Percentiles rank a stretch among this genome's conserved stretches.
Evolutionary conservation across 352 stramenopile genomes (phyloP).

Genomic region (Globisporangium orthogonon): DNA sequence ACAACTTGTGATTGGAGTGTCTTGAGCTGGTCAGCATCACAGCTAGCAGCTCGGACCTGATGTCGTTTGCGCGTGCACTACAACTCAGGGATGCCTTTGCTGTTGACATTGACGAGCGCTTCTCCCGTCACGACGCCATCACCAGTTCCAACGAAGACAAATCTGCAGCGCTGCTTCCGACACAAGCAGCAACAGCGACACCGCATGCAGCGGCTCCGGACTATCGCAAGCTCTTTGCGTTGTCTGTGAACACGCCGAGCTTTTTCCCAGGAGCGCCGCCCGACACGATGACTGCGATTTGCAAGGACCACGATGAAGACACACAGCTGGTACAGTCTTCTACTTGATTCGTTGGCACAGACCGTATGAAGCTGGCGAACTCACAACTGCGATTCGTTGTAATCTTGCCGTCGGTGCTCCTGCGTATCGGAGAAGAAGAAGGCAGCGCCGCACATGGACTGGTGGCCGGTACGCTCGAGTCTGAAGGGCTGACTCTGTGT

Average conservation of each 20-base stretch:
- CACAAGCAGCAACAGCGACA: background rate
- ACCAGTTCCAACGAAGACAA: too few relatives aligned
- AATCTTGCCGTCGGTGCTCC: background rate
- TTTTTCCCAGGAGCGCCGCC: slow-evolving; percentile 20
- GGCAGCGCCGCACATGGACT: slow-evolving; percentile 64
- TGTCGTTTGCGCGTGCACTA: too few relatives aligned
- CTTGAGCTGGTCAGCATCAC: too few relatives aligned
- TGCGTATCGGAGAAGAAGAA: slow-evolving; percentile 24
- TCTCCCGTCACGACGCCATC: too few relatives aligned
- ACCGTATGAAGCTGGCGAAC: background rate
- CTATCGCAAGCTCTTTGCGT: slow-evolving; percentile 19
- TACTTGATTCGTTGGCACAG: too few relatives aligned
- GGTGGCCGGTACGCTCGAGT: slow-evolving; percentile 49
- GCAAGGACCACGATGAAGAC: slow-evolving; percentile 5
- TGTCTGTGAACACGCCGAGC: slow-evolving; percentile 33
- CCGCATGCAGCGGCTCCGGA: slow-evolving; percentile 1
- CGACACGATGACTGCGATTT: background rate
- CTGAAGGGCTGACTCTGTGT: background rate
- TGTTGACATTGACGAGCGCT: too few relatives aligned
- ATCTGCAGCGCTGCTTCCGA: background rate
- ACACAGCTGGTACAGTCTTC: slow-evolving; percentile 12
- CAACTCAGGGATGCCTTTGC: too few relatives aligned
- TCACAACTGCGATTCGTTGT: background rate
- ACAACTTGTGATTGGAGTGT: background rate
- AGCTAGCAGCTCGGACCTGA: too few relatives aligned